Base-by-base conservation (phyloP, 768 basidiomycete genomes). In the Vararia minispora region DNA sequence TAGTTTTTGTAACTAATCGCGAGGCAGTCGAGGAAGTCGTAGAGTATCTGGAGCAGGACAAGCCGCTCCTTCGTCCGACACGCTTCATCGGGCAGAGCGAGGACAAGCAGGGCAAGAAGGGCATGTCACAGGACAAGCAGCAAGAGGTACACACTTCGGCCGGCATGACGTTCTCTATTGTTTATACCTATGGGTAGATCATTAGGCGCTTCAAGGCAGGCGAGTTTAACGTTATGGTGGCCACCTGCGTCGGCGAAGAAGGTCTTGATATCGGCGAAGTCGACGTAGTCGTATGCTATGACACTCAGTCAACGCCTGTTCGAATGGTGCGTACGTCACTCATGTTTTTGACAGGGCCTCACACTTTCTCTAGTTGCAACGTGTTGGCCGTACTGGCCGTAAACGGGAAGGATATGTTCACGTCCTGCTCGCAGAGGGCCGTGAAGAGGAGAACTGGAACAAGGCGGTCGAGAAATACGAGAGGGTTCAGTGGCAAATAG, bases 201-300 rank as follows among this genome's bases (percentile, higher is more conserved):
- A 87, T 99, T 52, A 64, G 77, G 42, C 74, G 75, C 45, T 98
- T 99, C 66, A 91, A 91, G 55, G 63, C 61, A 4, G 90, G 89
- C 9, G 78, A 78, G 42, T 89, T 74, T 57, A 99, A 99, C 49
- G 79, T 95, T 26, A 64, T 99, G 9, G 94, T 99, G 6, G 84
- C 92, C 1, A 98, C 95, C 4, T 94, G 85, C 3, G 89, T 99
- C 39, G 95, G 95, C 16, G 95, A 99, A 60, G 95, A 99, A 58
- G 95, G 95, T 41, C 68, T 99, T 13, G 95, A 99, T 57, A 99
- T 99, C 39, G 95, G 95, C 23, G 92, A 95, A 56, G 81, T 99
- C 12, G 95, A 99, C 55, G 67, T 91, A 53, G 94, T 97, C 40
- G 65, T 97, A 33, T 97, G 92, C 52, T 99, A 98, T 56, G 95